Conservation (phyloP, 305 asterid species). For the Fraxinus sp. region DNA sequence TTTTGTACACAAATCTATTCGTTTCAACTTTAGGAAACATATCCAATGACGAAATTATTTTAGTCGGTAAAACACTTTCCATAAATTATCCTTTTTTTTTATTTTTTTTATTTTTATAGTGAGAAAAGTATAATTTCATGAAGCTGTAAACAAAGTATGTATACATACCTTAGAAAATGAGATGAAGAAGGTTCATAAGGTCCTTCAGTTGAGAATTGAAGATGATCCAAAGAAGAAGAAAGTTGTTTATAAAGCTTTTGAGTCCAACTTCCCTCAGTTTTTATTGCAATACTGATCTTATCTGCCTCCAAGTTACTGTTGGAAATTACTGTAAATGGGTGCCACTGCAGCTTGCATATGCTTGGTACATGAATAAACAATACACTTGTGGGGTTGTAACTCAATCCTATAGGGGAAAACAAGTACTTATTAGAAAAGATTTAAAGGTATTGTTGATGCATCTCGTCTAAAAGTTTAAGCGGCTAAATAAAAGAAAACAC, state of each 20-base stretch:
- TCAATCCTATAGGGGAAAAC: constrained; percentile 21
- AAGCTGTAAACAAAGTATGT: background rate
- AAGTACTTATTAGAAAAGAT: background rate
- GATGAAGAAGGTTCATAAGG: constrained; percentile 61
- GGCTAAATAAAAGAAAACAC: background rate
- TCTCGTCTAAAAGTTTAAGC: background rate
- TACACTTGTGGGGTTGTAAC: constrained; percentile 34
- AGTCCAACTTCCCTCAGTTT: constrained; percentile 41
- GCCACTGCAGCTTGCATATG: constrained; percentile 46
- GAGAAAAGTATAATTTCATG: background rate
- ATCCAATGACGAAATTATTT: background rate
- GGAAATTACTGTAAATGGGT: constrained; percentile 45
- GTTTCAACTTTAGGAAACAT: background rate
- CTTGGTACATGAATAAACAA: constrained; percentile 38
- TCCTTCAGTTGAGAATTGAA: constrained; percentile 50
- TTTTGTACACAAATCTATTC: background rate
- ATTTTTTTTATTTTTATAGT: background rate
- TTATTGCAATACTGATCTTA: constrained; percentile 34
- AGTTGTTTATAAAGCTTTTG: constrained; percentile 43
- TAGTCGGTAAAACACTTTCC: background rate
- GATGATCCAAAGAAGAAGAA: constrained; percentile 27
- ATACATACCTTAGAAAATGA: constrained; percentile 41
- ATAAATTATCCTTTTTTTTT: background rate
- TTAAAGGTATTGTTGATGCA: background rate
- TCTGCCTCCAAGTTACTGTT: constrained; percentile 37